Percentiles rank a stretch among this genome's conserved stretches.
These are phyloP conservation scores for Aspergillus ellipticus DNA, from an alignment of 495 filamentous ascomycete species.

Conservation along the genomic window DNA sequence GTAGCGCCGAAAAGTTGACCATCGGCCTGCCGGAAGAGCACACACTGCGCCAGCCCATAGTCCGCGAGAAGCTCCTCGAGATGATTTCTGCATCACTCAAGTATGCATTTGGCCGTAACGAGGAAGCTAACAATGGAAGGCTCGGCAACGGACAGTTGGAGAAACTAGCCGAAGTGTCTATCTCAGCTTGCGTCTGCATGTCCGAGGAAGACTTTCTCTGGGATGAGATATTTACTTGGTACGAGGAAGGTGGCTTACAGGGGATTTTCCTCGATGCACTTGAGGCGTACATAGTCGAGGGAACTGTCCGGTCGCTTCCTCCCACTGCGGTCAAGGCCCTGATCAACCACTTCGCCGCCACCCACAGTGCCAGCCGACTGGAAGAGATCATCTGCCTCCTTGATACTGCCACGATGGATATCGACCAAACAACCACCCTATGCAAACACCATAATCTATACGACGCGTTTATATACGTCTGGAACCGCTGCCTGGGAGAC, in stretches of 20 bases:
- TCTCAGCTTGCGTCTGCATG: slow-evolving; percentile 75
- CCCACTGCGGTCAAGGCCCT: slow-evolving; percentile 82
- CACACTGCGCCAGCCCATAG: slow-evolving; percentile 68
- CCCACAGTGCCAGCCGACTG: slow-evolving; percentile 67
- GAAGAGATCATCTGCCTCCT: slow-evolving; percentile 95
- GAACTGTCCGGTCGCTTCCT: slow-evolving; percentile 69
- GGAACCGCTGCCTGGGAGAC: slow-evolving; percentile 85
- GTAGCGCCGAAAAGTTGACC: slow-evolving; percentile 83
- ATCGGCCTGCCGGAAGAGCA: slow-evolving; percentile 91
- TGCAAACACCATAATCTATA: slow-evolving; percentile 90
- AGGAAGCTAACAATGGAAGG: slow-evolving; percentile 43
- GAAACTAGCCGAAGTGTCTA: slow-evolving; percentile 77
- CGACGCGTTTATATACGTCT: slow-evolving; percentile 94
- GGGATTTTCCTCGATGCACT: slow-evolving; percentile 81
- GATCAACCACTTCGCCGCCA: slow-evolving; percentile 71
- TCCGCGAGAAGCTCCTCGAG: slow-evolving; percentile 83
- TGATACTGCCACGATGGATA: slow-evolving; percentile 85
- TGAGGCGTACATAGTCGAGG: slow-evolving; percentile 79
- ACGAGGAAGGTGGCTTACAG: slow-evolving; percentile 69
- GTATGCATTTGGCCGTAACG: slow-evolving; percentile 73
- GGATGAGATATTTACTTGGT: slow-evolving; percentile 84
- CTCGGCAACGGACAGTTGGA: slow-evolving; percentile 58
- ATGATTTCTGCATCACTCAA: slow-evolving; percentile 92
- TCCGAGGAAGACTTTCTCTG: slow-evolving; percentile 78
- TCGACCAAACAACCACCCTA: slow-evolving; percentile 85